Percentiles rank a stretch among this genome's conserved stretches.
Evolutionary conservation across 1,284 basidiomycete genomes (phyloP).

Genomic region (Ganoderma boninense): DNA sequence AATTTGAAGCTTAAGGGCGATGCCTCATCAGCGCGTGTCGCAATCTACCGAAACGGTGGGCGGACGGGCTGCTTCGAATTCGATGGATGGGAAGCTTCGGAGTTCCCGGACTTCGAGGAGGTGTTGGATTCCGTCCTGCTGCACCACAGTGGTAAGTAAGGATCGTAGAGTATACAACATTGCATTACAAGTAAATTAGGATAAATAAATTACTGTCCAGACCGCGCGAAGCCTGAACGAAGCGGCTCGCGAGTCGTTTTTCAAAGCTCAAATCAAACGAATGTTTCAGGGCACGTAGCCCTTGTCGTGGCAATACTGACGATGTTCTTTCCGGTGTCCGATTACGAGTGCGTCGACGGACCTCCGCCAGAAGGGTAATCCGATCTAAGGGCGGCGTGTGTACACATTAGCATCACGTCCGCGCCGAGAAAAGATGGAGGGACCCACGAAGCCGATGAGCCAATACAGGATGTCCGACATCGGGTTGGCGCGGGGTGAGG

Average conservation of each 20-base stretch:
- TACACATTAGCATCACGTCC: neutral
- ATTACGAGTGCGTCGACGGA: slow-evolving; percentile 60
- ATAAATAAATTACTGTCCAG: neutral
- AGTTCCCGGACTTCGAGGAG: neutral
- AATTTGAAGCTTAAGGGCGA: too few relatives aligned
- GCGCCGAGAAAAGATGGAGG: neutral
- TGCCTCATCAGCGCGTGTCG: too few relatives aligned
- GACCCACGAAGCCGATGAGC: slow-evolving; percentile 56
- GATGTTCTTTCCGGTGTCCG: slow-evolving; percentile 56
- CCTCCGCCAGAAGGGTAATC: slow-evolving; percentile 59
- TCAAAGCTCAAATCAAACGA: neutral
- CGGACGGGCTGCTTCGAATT: too few relatives aligned
- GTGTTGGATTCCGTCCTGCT: neutral
- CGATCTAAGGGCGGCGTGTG: slow-evolving; percentile 48
- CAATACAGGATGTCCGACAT: slow-evolving; percentile 61
- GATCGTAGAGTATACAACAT: neutral
- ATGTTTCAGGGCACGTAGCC: slow-evolving; percentile 3
- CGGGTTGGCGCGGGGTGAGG: slow-evolving; percentile 70
- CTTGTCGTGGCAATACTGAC: slow-evolving; percentile 43
- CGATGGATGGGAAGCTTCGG: too few relatives aligned
- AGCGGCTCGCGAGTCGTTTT: neutral
- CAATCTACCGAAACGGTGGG: too few relatives aligned
- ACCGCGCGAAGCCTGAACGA: neutral
- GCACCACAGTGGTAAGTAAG: neutral
- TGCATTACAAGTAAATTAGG: neutral